Conservation (phyloP, 805 yeast genomes). For the Starmera quercuum region DNA sequence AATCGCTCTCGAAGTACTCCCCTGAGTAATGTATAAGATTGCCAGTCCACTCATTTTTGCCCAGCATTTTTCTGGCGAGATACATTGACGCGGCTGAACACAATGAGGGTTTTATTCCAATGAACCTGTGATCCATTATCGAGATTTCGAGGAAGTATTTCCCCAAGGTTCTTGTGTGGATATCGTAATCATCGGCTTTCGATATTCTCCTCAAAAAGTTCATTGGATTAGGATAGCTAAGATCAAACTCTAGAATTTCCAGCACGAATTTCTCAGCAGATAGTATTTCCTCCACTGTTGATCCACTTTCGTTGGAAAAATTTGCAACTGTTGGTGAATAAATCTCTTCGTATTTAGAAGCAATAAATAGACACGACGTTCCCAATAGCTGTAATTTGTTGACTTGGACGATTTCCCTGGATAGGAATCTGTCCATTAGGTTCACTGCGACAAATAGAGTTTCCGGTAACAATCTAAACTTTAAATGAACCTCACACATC, state of each 20-base stretch:
- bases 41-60: constrained; percentile 70
- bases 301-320: constrained; percentile 79
- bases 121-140: constrained; percentile 69
- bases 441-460: constrained; percentile 79
- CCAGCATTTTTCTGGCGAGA: constrained; percentile 69
- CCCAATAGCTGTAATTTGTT: constrained; percentile 81
- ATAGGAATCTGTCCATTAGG: constrained; percentile 81
- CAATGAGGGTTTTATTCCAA: constrained; percentile 71
- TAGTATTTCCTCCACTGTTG: constrained; percentile 73
- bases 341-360: constrained; percentile 91
- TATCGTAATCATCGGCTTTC: constrained; percentile 90
- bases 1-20: constrained; percentile 68
- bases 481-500: constrained; percentile 83
- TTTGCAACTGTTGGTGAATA: constrained; percentile 81
- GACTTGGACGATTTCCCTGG: constrained; percentile 67
- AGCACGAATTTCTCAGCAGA: constrained; percentile 80
- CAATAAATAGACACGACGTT: constrained; percentile 78
- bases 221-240: constrained; percentile 89
- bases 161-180: constrained; percentile 83
- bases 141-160: constrained; percentile 80
- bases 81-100: constrained; percentile 90
- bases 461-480: constrained; percentile 81
- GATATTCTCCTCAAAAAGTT: constrained; percentile 86
- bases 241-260: constrained; percentile 64
- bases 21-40: constrained; percentile 89